These are phyloP conservation scores for Pachyrhizus erosus DNA, from an alignment of 306 rosid species.

Conservation along the genomic window DNA sequence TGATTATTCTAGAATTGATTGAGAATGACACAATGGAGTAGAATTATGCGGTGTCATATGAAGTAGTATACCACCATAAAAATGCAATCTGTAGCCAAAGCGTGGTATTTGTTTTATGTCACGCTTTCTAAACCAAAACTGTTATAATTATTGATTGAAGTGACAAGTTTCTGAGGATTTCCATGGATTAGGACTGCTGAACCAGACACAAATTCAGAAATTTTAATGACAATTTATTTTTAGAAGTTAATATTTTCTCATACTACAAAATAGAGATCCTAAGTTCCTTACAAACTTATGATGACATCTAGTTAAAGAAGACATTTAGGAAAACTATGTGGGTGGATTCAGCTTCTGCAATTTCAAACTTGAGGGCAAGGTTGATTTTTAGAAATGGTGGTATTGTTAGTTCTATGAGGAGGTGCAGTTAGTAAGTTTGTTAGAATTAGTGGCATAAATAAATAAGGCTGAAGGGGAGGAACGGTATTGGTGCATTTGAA, in stretches of 20 bases:
- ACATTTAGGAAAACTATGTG: not conserved
- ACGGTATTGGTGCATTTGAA: not conserved
- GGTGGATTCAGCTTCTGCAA: not conserved
- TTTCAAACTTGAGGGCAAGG: not conserved
- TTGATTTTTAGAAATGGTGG: not conserved
- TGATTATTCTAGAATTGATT: not conserved
- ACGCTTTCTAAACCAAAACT: conserved; percentile 12
- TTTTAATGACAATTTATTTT: conserved; percentile 1
- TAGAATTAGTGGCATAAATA: not conserved
- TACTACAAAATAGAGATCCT: conserved; percentile 14
- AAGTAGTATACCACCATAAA: not conserved
- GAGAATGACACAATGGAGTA: too few relatives aligned
- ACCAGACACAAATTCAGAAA: not conserved
- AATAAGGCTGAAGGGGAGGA: not conserved
- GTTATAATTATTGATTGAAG: not conserved
- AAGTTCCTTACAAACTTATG: not conserved
- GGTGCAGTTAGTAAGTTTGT: not conserved
- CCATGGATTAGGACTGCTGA: not conserved
- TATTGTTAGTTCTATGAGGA: not conserved
- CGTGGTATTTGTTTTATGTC: conserved; percentile 10
- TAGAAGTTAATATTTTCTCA: not conserved
- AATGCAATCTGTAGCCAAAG: conserved; percentile 2
- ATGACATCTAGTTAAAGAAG: not conserved
- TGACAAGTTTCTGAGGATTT: not conserved
- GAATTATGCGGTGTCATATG: too few relatives aligned